phyloP scores from a whole-genome alignment of 1,139 yeast species.

The Geotrichum restrictum region DNA sequence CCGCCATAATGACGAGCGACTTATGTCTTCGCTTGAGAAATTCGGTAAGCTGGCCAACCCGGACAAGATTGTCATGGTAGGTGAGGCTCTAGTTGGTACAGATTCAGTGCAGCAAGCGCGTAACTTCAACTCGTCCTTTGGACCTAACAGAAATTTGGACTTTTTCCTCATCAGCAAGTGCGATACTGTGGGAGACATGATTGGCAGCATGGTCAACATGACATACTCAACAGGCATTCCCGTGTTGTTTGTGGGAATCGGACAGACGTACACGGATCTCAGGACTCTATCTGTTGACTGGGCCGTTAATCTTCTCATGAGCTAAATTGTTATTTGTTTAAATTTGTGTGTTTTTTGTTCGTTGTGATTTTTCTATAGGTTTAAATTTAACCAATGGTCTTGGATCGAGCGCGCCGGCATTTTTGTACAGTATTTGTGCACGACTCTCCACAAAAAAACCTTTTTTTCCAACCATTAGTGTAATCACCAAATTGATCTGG shows the following conservation, averaged over 20 bases:
- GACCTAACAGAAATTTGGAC: constrained; percentile 73
- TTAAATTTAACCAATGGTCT: not conserved
- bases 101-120: constrained; percentile 95
- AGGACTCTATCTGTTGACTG: constrained; percentile 88
- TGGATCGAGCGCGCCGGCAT: not conserved
- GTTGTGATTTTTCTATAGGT: too few relatives aligned
- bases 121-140: constrained; percentile 90
- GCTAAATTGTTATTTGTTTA: constrained; percentile 32
- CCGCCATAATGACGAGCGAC: constrained; percentile 89
- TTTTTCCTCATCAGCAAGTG: constrained; percentile 92
- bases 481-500: too few relatives aligned
- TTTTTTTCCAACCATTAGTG: too few relatives aligned
- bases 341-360: not conserved
- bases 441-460: too few relatives aligned
- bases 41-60: constrained; percentile 96
- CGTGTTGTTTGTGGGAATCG: constrained; percentile 90
- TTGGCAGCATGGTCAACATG: constrained; percentile 97
- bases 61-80: constrained; percentile 95
- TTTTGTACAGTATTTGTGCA: too few relatives aligned
- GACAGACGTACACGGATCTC: constrained; percentile 93
- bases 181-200: constrained; percentile 95
- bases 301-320: constrained; percentile 84
- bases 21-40: constrained; percentile 93
- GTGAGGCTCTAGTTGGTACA: constrained; percentile 96
- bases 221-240: constrained; percentile 96